These are phyloP conservation scores for Pseudogymnoascus sp. DNA, from an alignment of 2,329 filamentous ascomycete species.

Conservation along the genomic window DNA sequence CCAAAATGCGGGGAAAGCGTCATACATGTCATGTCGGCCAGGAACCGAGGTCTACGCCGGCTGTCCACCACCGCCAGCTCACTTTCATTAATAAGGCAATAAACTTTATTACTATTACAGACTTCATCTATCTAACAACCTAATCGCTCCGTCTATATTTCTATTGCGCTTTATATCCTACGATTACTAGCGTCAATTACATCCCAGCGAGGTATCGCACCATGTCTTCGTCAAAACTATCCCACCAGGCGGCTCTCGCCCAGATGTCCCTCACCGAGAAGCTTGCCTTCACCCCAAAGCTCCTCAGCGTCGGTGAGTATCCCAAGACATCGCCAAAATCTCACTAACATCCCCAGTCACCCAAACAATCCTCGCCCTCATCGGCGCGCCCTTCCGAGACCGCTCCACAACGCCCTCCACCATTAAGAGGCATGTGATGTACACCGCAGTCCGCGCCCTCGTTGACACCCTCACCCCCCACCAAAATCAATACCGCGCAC, in stretches of 20 bases:
- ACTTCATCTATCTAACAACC: not conserved
- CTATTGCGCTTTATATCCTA: not conserved
- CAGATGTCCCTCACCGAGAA: conserved; percentile 18
- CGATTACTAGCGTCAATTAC: not conserved
- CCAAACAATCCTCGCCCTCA: not conserved
- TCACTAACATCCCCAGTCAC: not conserved
- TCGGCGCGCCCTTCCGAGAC: not conserved
- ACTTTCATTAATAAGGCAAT: not conserved
- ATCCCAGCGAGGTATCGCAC: not conserved
- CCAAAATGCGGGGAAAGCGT: not conserved
- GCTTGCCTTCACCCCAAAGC: conserved; percentile 17
- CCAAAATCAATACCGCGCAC: conserved; percentile 13
- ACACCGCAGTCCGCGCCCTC: conserved; percentile 16
- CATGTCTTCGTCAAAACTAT: conserved; percentile 1
- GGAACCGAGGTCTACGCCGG: not conserved
- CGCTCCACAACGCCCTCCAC: not conserved
- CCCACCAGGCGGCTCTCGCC: not conserved
- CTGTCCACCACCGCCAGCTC: not conserved
- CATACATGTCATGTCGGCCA: not conserved
- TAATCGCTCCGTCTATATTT: not conserved
- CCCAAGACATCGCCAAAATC: not conserved
- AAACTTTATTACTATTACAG: not conserved
- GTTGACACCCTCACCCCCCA: conserved; percentile 16
- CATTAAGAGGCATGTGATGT: not conserved
- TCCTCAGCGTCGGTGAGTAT: conserved; percentile 17